A percentile compares a stretch with the other conserved stretches of the same genome.
phyloP scores from a whole-genome alignment of 2,329 filamentous ascomycete genomes.

The Leptosphaerulina australis region DNA sequence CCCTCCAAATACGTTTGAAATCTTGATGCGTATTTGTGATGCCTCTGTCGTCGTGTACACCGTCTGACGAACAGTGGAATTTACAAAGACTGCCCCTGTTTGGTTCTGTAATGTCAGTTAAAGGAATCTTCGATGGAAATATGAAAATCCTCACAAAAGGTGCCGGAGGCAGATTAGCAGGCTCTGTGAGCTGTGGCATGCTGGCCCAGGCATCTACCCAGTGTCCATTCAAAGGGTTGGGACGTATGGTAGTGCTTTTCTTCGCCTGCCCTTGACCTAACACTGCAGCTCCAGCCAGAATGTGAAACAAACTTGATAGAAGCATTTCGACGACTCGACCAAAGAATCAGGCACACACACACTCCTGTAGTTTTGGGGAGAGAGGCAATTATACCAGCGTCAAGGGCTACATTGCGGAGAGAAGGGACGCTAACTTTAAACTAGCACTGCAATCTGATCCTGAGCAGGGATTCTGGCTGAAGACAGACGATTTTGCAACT shows the following conservation, averaged over 20 bases:
- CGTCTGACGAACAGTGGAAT: slow-evolving; percentile 71
- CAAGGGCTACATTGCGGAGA: slow-evolving; percentile 5
- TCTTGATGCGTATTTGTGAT: slow-evolving; percentile 63
- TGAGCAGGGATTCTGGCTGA: slow-evolving; percentile 23
- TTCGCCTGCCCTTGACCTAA: neutral
- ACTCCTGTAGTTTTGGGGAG: neutral
- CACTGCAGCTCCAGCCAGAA: slow-evolving; percentile 4
- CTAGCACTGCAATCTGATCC: slow-evolving; percentile 18
- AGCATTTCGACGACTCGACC: neutral
- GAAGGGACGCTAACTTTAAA: neutral
- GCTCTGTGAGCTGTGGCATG: slow-evolving; percentile 70
- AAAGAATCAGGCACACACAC: no score
- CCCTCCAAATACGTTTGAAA: slow-evolving; percentile 70
- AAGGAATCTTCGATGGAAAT: no score
- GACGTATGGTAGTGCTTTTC: neutral
- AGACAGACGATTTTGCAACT: slow-evolving; percentile 1
- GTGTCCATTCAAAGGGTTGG: slow-evolving; percentile 47
- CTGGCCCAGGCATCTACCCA: slow-evolving; percentile 70
- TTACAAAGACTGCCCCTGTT: slow-evolving; percentile 60
- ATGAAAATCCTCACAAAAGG: slow-evolving; percentile 54
- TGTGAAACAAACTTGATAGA: slow-evolving; percentile 2
- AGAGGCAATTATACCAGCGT: slow-evolving; percentile 1
- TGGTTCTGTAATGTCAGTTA: slow-evolving; percentile 53
- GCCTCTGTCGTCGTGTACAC: slow-evolving; percentile 64
- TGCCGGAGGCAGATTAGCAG: slow-evolving; percentile 64